Evolutionary conservation across 352 stramenopile species (phyloP), one percentile per base, ranked within the genome.

Genomic region (Phytophthora tentaculata): DNA sequence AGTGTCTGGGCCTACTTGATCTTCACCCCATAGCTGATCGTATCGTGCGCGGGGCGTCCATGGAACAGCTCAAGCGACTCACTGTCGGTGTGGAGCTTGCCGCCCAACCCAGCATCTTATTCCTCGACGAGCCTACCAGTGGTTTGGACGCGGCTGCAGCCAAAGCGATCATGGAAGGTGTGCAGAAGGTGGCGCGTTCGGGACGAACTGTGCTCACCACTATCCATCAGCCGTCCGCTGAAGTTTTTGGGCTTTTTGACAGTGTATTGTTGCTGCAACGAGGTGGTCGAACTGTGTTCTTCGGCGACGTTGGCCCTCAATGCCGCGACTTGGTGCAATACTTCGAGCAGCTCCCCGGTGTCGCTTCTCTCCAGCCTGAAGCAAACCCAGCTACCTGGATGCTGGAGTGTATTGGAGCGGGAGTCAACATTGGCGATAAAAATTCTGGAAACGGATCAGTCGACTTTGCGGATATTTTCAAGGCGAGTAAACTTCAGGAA

Each of bases 1-100:
- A 98, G 66, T 92, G 97, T 65, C 76, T 96, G 20, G 86, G 97
- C 72, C 68, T 92, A 12, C 85, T 97, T 56, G 77, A 84, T 28
- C 65, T 90, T 13, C 69, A 89, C 17, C 58, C 84, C 9, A 97
- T 84, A 26, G 78, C 76, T 0, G 77, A 83, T 29, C 73, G 65
- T 9, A 81, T 76, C 20, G 52, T 84, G 8, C 70, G 70, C 24
- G 74, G 74, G 9, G 71, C 67, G n/a, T 87, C 73, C 0, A 77
- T 77, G 63, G 77, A 81, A 54, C 78, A 89, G 54, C 64, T 80
- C n/a, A 86, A 86, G 58, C 76, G 80, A 7, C 57, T 89, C 7
- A 81, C 78, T 12, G 77, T 89, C 10, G 78, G 77, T 20, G 74
- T 82, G 17, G 78, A 86, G 39, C 62, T 87, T 0, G 67, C 81